These are phyloP conservation scores for Tolypocladium capitatum DNA, from an alignment of 2,329 filamentous ascomycete genomes.

Conservation along the genomic window DNA sequence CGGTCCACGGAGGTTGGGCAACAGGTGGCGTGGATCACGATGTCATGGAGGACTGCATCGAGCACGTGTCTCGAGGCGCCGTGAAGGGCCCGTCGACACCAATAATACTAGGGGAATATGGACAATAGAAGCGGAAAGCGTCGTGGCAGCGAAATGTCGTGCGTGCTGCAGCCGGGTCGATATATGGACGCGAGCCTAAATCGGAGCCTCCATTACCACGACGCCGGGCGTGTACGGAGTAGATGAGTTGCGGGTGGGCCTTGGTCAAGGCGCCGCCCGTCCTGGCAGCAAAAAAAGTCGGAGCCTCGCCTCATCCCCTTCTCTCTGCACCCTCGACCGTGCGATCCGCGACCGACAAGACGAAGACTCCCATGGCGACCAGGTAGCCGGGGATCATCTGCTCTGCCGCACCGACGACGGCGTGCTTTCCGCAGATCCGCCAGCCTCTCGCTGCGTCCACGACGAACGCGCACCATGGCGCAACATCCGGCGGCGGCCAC, in stretches of 20 bases:
- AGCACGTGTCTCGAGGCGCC: no score
- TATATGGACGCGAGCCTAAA: no score
- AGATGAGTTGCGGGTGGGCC: background rate
- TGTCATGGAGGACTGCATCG: no score
- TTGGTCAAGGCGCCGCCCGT: background rate
- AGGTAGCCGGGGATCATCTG: background rate
- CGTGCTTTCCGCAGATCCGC: background rate
- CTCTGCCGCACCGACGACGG: background rate
- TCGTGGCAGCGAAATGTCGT: no score
- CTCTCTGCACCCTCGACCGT: background rate
- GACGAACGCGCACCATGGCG: constrained; percentile 14
- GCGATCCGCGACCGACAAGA: background rate
- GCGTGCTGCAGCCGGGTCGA: no score
- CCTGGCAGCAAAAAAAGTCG: constrained; percentile 3
- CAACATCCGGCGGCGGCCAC: constrained; percentile 13
- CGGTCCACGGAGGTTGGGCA: constrained; percentile 2
- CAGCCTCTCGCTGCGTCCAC: background rate
- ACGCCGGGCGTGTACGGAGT: no score
- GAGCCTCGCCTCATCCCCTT: background rate
- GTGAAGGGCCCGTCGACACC: no score
- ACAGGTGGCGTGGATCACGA: background rate
- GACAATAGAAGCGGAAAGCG: no score
- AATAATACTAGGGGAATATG: no score
- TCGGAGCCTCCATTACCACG: no score
- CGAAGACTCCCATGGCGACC: background rate